Evolutionary conservation across 1,139 yeast genomes (phyloP), one percentile per base, ranked within the genome.

Genomic region (Pichia norvegensis): DNA sequence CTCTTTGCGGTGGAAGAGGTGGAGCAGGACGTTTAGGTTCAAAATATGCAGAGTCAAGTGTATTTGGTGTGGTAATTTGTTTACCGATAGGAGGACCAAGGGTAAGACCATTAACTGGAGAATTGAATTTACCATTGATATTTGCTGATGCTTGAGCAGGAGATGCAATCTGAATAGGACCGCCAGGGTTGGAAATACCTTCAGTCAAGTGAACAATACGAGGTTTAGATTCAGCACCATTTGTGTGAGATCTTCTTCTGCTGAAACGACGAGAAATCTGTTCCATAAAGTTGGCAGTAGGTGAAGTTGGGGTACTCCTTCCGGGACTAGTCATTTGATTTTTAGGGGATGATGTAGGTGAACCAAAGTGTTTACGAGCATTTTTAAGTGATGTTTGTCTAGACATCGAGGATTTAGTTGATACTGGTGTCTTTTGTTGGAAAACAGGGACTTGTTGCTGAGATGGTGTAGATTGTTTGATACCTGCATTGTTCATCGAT

Each of bases 231-330:
- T 44, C 51, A 22, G 45, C 35, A 3, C 43, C 43, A 27, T 38
- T 29, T 9, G 43, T 31, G 21, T 36, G 35, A 16, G 46, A 36
- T 33, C 40, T 45, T 19, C 38, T 49, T 27, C 46, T 48, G 29
- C 52, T 55, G 43, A 60, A 60, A 31, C 57, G 52, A 17, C 60
- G 54, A 4, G 63, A 59, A 21, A 60, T 46, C 10, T 53, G 49
- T 36, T 53, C 55, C 29, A 54, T 46, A 22, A 54, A 36, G 31
- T 51, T 46, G 9, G 49, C 41, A 4, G 55, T 46, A 9, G 53
- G 49, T 2, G 54, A 46, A 33, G 33, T 45, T 20, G 49, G 49
- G 10, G 47, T 29, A 31, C 46, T 38, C 27, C 46, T 41, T 7
- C 36, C 43, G 14, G 40, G 21, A 9, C 31, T 13, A 7, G 21